Percentiles rank a stretch among this genome's conserved stretches.
Evolutionary conservation across 1,284 basidiomycete genomes (phyloP).

Genomic region (Pascua guehoae): DNA sequence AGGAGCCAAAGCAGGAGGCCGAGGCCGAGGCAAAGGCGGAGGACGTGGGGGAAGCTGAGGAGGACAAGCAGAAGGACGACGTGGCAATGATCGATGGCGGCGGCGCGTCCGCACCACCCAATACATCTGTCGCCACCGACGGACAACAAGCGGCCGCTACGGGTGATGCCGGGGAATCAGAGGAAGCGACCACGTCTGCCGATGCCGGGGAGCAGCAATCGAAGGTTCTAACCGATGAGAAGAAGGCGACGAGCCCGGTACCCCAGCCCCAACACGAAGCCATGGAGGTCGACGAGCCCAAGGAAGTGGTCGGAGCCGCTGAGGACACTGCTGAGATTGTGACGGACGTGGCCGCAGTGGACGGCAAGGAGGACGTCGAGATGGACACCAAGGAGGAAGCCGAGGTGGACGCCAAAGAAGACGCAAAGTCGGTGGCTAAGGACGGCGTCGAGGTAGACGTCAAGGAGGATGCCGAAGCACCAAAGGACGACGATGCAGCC

Average conservation of each 20-base stretch:
- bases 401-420: conserved; percentile 3
- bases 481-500: conserved; percentile 16
- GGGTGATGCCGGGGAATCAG: too few relatives aligned
- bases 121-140: too few relatives aligned
- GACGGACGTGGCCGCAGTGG: conserved; percentile 4
- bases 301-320: background rate
- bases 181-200: too few relatives aligned
- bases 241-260: too few relatives aligned
- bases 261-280: too few relatives aligned
- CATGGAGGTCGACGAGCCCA: background rate
- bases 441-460: conserved; percentile 7
- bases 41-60: background rate
- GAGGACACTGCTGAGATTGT: conserved; percentile 1
- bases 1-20: background rate
- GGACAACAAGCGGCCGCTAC: too few relatives aligned
- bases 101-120: too few relatives aligned
- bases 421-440: conserved; percentile 4
- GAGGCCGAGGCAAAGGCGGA: background rate
- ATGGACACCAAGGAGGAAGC: background rate
- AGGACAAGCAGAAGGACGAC: background rate
- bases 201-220: too few relatives aligned
- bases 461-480: conserved; percentile 9
- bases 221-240: too few relatives aligned
- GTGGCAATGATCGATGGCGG: too few relatives aligned
- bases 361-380: conserved; percentile 11